Evolutionary conservation across 2,329 filamentous ascomycete species (phyloP), one percentile per base, ranked within the genome.

Genomic region (Pseudogymnoascus sp.): DNA sequence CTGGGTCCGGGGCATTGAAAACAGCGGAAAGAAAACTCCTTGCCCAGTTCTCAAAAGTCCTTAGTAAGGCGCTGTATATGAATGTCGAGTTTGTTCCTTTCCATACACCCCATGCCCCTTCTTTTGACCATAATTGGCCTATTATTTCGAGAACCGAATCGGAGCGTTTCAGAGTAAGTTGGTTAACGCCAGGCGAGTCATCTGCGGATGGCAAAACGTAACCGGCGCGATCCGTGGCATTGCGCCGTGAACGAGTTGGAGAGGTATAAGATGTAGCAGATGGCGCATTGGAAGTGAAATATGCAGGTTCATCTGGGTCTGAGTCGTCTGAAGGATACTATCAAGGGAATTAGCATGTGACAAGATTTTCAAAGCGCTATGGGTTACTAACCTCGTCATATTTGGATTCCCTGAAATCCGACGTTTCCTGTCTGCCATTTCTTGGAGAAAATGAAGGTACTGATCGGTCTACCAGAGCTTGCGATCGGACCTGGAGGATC

Each of bases 51-150:
- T 97, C 94, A 31, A 96, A 78, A 6, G 95, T 87, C 9, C 91
- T 91, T 64, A 92, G 84, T 15, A 97, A 80, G 54, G 97, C 84
- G 0, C 87, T 89, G 75, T 97, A 96, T 58, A 97, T 80, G 70
- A 97, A 99, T 1, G 92, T 95, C 11, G 89, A 85, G 72, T 97
- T 97, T 37, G 92, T 90, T 7, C 88, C 86, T 73, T 97, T 97
- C 92, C 93, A 99, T 4, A 97, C 86, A 4, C 94, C 94, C 81
- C 92, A 92, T 0, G 87, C 87, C 36, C 92, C 90, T 72, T 96
- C 93, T 67, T 89, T 93, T 57, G 87, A 82, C 90, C 94, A 97
- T 17, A 97, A 77, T 71, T 95, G 89, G 5, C 87, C 86, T 63
- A 99, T 84, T 2, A 94, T 90, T 66, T 96, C 91, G 68, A 92